Evolutionary conservation across 768 basidiomycete genomes (phyloP).

Genomic region (Suillus clintonianus): DNA sequence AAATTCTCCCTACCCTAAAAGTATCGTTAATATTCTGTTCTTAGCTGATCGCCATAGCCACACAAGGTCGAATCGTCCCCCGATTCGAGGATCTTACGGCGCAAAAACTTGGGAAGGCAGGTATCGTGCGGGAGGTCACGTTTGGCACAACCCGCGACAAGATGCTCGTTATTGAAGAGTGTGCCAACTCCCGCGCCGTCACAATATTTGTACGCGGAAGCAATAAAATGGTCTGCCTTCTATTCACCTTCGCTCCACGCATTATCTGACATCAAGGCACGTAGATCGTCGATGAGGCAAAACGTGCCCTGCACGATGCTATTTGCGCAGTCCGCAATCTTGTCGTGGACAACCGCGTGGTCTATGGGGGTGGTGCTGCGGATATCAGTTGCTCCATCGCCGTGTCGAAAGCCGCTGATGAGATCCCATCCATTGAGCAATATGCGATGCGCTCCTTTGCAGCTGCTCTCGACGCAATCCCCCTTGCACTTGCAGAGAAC

Average conservation of each 20-base stretch:
- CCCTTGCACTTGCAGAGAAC: slow-evolving; percentile 96
- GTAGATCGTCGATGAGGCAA: slow-evolving; percentile 98
- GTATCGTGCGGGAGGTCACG: slow-evolving; percentile 89
- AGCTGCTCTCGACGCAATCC: slow-evolving; percentile 91
- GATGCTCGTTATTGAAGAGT: slow-evolving; percentile 99
- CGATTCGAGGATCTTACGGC: slow-evolving; percentile 94
- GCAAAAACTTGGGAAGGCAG: slow-evolving; percentile 91
- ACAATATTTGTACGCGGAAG: slow-evolving; percentile 97
- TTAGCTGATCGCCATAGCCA: slow-evolving; percentile 96
- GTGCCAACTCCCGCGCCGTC: slow-evolving; percentile 94
- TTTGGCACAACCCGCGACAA: slow-evolving; percentile 99
- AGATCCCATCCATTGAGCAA: slow-evolving; percentile 97
- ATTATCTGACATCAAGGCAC: not conserved
- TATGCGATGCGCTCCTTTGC: slow-evolving; percentile 99
- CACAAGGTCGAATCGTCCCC: slow-evolving; percentile 96
- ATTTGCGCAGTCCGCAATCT: slow-evolving; percentile 97
- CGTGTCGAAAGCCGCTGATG: slow-evolving; percentile 91
- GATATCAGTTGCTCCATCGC: slow-evolving; percentile 96
- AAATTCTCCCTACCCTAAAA: not conserved
- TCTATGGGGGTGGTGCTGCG: slow-evolving; percentile 97
- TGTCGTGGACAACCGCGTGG: slow-evolving; percentile 92
- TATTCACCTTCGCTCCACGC: not conserved
- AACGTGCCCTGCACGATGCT: slow-evolving; percentile 96
- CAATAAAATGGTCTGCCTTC: slow-evolving; percentile 92
- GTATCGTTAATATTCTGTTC: not conserved